phyloP scores from a whole-genome alignment of 2,329 filamentous ascomycete species.

The Cladophialophora exuberans region DNA sequence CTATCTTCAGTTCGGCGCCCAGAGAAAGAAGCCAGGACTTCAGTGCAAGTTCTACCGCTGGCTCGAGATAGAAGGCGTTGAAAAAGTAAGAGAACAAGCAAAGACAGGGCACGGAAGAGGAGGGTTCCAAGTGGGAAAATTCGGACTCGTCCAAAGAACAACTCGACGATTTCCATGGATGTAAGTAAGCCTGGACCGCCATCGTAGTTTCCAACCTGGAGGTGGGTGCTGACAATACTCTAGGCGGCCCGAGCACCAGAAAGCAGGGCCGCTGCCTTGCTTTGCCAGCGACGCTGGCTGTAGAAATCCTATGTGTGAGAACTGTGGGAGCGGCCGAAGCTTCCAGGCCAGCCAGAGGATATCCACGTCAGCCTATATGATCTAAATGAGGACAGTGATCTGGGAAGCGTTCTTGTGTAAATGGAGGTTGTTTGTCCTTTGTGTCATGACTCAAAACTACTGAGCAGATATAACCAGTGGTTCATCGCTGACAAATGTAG shows the following conservation, averaged over 20 bases:
- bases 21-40: slow-evolving; percentile 49
- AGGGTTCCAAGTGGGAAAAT: slow-evolving; percentile 37
- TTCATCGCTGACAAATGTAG: not conserved
- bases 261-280: not conserved
- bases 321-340: too few species aligned
- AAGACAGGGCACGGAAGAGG: slow-evolving; percentile 15
- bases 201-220: not conserved
- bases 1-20: slow-evolving; percentile 46
- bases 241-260: not conserved
- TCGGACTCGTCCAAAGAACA: slow-evolving; percentile 46
- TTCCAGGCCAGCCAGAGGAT: too few species aligned
- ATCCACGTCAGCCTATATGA: too few species aligned
- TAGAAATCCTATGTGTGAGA: not conserved
- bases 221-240: not conserved
- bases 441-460: too few species aligned
- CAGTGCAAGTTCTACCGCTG: slow-evolving; percentile 57
- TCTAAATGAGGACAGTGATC: not conserved
- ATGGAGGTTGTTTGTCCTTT: too few species aligned
- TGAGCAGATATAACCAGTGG: not conserved
- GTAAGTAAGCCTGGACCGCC: not conserved
- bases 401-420: not conserved
- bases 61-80: slow-evolving; percentile 49
- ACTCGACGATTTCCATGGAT: slow-evolving; percentile 39
- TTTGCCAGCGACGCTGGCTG: slow-evolving; percentile 2
- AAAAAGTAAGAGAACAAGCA: slow-evolving; percentile 48